A percentile compares a stretch with the other conserved stretches of the same genome.
These are phyloP conservation scores for Hanseniaspora pseudoguilliermondii DNA, from an alignment of 805 yeast species.

Conservation along the genomic window DNA sequence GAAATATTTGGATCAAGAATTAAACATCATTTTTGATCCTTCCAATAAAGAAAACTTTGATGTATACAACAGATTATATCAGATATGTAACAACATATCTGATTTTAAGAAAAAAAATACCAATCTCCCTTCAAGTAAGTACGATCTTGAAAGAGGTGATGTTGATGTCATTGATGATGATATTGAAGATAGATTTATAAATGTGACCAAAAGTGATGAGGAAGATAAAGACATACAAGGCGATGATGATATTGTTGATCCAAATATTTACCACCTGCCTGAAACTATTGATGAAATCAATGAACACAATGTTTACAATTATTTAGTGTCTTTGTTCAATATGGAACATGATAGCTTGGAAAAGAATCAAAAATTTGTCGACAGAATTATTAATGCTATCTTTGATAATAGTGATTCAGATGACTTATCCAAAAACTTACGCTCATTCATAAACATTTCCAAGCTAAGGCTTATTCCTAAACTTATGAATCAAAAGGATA, in stretches of 20 bases:
- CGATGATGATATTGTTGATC: not conserved
- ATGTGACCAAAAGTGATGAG: constrained; percentile 34
- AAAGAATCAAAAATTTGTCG: constrained; percentile 27
- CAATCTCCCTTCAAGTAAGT: not conserved
- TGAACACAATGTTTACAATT: constrained; percentile 21
- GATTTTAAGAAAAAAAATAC: not conserved
- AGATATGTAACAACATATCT: constrained; percentile 7
- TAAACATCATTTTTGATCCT: constrained; percentile 5
- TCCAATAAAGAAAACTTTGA: constrained; percentile 6
- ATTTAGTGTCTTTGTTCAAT: constrained; percentile 19
- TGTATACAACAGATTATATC: constrained; percentile 1
- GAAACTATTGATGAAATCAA: not conserved
- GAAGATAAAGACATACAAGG: constrained; percentile 21
- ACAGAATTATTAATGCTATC: constrained; percentile 24
- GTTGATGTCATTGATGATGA: not conserved
- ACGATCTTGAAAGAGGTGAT: not conserved
- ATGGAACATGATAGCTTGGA: constrained; percentile 15
- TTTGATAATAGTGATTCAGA: constrained; percentile 27
- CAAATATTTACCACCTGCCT: not conserved
- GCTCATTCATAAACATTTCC: constrained; percentile 5
- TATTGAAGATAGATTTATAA: constrained; percentile 29
- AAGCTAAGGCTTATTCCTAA: constrained; percentile 7
- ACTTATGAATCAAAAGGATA: not conserved
- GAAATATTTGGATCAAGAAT: constrained; percentile 1
- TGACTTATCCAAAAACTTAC: not conserved